Percentiles rank a stretch among this genome's conserved stretches.
These are phyloP conservation scores for Yamadazyma sp. DNA, from an alignment of 805 yeast genomes.

Conservation along the genomic window DNA sequence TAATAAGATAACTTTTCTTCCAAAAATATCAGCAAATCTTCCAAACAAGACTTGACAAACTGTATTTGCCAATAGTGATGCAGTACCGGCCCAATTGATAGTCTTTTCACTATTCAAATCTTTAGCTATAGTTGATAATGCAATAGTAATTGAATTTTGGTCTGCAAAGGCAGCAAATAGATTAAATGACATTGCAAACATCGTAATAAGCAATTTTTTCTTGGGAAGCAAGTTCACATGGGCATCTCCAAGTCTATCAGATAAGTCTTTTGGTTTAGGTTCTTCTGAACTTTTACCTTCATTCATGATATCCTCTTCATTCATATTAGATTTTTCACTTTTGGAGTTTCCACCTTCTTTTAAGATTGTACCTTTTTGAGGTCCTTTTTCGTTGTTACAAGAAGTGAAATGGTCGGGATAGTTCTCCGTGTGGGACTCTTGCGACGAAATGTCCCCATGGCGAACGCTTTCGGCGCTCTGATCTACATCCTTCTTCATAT, in stretches of 20 bases:
- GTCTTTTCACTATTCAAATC: slow-evolving; percentile 43
- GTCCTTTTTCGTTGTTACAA: no score
- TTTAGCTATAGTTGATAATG: slow-evolving; percentile 42
- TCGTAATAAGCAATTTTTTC: slow-evolving; percentile 29
- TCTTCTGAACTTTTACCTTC: background rate
- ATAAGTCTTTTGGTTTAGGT: slow-evolving; percentile 5
- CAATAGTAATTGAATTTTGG: slow-evolving; percentile 43
- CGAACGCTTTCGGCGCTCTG: no score
- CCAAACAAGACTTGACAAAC: slow-evolving; percentile 78
- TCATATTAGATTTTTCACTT: no score
- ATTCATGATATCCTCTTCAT: background rate
- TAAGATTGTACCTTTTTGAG: no score
- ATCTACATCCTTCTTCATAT: no score
- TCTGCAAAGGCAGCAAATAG: slow-evolving; percentile 41
- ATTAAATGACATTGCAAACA: slow-evolving; percentile 33
- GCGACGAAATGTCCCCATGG: no score
- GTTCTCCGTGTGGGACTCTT: no score
- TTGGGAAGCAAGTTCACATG: slow-evolving; percentile 39
- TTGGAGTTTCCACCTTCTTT: no score
- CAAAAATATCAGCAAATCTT: slow-evolving; percentile 62
- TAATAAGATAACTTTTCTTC: slow-evolving; percentile 46
- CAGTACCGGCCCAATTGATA: slow-evolving; percentile 70
- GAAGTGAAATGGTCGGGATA: no score
- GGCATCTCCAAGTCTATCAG: slow-evolving; percentile 32
- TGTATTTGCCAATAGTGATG: slow-evolving; percentile 64